Evolutionary conservation across 2,329 filamentous ascomycete species (phyloP), one percentile per base, ranked within the genome.

Genomic region (Fusarium gaditjirri): DNA sequence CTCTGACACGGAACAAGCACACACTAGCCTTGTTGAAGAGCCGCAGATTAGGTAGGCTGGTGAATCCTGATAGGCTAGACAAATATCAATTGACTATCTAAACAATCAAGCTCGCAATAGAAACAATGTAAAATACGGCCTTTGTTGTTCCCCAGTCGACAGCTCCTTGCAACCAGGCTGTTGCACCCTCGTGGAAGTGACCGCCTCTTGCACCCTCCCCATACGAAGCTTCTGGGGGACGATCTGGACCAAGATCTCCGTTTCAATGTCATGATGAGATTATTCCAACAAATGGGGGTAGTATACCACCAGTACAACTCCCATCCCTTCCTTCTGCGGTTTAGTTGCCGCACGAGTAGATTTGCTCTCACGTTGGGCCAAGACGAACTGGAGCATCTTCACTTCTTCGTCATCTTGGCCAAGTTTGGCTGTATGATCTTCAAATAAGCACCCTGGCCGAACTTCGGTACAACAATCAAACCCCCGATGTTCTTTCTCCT

Each of bases 21-120:
- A 75, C 80, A 78, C 80, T 80, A 77, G 65, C 70, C 62, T 64
- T 68, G 49, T 56, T 63, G 52, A 74, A 65, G 72, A 80, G 78
- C 77, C 78, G 78, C 78, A 80, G 78, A 76, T 74, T 77, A 77
- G 63, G 71, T 77, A 77, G 63, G 71, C 75, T 72, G 77, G 59
- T 65, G 69, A 58, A 56, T 71, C 74, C 72, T 80, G 78, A 80
- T 80, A 77, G 78, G 78, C 70, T 66, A 71, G 72, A 59, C 66
- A 60, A 73, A 68, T 54, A 74, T 75, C 69, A 75, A 75, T 76
- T 68, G 72, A 72, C 70, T 73, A 72, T 50, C 16, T 68, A 55
- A 35, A 23, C 42, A 61, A 58, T 53, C 54, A 50, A 72, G 61
- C 60, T 56, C 61, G 55, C 65, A 68, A 53, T 53, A 35, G 46